Conservation (phyloP, 768 basidiomycete species). For the Hirschioporus abietinus region DNA sequence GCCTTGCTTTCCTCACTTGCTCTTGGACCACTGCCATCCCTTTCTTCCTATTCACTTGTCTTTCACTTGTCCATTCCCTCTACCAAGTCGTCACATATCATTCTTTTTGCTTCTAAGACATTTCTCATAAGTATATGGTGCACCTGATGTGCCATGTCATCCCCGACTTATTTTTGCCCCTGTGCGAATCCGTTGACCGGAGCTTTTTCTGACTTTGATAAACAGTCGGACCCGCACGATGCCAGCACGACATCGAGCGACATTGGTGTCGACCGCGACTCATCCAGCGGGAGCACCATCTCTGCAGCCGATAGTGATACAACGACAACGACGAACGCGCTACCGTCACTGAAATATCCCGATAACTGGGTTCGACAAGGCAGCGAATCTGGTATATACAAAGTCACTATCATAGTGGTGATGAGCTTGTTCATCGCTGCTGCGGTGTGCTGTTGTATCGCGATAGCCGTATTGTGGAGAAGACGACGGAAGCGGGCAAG, state of each 20-base stretch:
- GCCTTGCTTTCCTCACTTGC: slow-evolving; percentile 10
- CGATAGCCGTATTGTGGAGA: slow-evolving; percentile 58
- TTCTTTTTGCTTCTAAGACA: slow-evolving; percentile 13
- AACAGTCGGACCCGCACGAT: slow-evolving; percentile 1
- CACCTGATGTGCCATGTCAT: not conserved
- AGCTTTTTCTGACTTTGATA: not conserved
- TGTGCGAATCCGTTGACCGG: not conserved
- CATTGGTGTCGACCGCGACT: slow-evolving; percentile 2
- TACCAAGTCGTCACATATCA: slow-evolving; percentile 5
- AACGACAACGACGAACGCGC: slow-evolving; percentile 6
- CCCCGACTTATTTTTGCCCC: not conserved
- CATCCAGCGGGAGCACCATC: not conserved
- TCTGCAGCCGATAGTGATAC: not conserved
- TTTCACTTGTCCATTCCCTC: slow-evolving; percentile 7
- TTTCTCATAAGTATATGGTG: not conserved
- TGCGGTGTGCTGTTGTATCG: slow-evolving; percentile 55
- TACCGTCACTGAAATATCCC: slow-evolving; percentile 13
- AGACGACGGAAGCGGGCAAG: slow-evolving; percentile 31
- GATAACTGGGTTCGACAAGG: slow-evolving; percentile 16
- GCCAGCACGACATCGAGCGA: not conserved
- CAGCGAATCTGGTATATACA: slow-evolving; percentile 3
- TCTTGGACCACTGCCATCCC: slow-evolving; percentile 12
- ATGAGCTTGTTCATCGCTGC: slow-evolving; percentile 61
- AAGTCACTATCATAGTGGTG: slow-evolving; percentile 31
- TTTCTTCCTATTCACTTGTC: slow-evolving; percentile 48